These are phyloP conservation scores for Fusarium palustre DNA, from an alignment of 2,329 filamentous ascomycete genomes.

Conservation along the genomic window DNA sequence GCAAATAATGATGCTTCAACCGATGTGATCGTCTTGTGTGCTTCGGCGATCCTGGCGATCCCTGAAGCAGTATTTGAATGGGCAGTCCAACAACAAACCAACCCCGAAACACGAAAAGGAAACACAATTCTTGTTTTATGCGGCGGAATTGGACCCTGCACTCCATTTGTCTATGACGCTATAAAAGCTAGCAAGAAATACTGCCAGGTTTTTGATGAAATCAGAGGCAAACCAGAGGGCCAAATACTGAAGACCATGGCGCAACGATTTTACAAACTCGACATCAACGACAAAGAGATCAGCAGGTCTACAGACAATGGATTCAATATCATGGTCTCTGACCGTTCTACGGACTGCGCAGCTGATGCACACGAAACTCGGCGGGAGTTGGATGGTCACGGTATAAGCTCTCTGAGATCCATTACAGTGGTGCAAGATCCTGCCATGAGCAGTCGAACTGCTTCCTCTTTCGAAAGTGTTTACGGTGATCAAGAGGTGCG, in stretches of 20 bases:
- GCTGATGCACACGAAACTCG: slow-evolving; percentile 1
- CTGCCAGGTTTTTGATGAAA: background rate
- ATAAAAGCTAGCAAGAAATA: slow-evolving; percentile 17
- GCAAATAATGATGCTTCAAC: fast-evolving
- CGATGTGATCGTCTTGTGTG: slow-evolving; percentile 12
- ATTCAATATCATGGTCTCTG: background rate
- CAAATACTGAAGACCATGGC: slow-evolving; percentile 21
- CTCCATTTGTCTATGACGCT: slow-evolving; percentile 13
- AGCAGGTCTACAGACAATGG: fast-evolving
- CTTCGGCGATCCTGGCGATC: slow-evolving; percentile 23
- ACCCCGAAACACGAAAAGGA: fast-evolving
- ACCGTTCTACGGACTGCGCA: slow-evolving; percentile 2
- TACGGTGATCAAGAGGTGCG: fast-evolving
- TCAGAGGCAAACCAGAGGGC: slow-evolving; percentile 10
- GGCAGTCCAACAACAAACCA: background rate
- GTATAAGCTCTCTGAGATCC: fast-evolving
- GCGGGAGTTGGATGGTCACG: fast-evolving
- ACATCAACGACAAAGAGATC: background rate
- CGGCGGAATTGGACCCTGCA: slow-evolving; percentile 17
- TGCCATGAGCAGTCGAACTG: slow-evolving; percentile 15
- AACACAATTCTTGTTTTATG: slow-evolving; percentile 10
- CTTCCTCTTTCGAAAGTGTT: background rate
- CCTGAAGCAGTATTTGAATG: slow-evolving; percentile 26
- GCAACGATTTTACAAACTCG: background rate
- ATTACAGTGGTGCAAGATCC: slow-evolving; percentile 24